These are phyloP conservation scores for Aphanomyces cochlioides DNA, from an alignment of 352 stramenopile species.

Conservation along the genomic window DNA sequence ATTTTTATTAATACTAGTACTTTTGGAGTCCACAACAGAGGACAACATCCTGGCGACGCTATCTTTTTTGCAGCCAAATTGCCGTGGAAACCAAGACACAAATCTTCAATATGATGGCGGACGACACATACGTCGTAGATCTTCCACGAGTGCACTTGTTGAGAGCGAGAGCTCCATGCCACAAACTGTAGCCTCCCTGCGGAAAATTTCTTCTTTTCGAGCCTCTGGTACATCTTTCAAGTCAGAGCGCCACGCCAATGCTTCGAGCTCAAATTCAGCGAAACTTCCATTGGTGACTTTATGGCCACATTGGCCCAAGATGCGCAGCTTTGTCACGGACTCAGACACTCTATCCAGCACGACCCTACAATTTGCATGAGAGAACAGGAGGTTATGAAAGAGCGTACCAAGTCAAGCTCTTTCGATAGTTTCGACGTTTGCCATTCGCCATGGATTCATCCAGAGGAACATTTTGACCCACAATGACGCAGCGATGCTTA, in stretches of 20 bases:
- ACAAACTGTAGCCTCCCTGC: not conserved
- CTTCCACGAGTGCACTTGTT: not conserved
- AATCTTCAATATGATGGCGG: no score
- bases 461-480: slow-evolving; percentile 19
- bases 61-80: no score
- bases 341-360: not conserved
- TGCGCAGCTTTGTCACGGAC: not conserved
- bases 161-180: not conserved
- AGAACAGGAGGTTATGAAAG: not conserved
- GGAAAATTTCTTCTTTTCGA: not conserved
- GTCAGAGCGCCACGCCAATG: not conserved
- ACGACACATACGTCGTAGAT: not conserved
- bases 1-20: no score
- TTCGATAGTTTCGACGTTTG: not conserved
- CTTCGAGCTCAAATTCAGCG: not conserved
- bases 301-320: not conserved
- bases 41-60: no score
- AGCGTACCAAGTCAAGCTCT: slow-evolving; percentile 18
- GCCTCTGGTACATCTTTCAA: not conserved
- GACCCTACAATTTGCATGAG: not conserved
- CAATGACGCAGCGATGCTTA: slow-evolving; percentile 4
- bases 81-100: no score
- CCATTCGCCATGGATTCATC: not conserved
- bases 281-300: slow-evolving; percentile 6
- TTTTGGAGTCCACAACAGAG: no score